A percentile compares a stretch with the other conserved stretches of the same genome.
These are phyloP conservation scores for Debaryomyces udenii DNA, from an alignment of 1,139 yeast genomes.

Conservation along the genomic window DNA sequence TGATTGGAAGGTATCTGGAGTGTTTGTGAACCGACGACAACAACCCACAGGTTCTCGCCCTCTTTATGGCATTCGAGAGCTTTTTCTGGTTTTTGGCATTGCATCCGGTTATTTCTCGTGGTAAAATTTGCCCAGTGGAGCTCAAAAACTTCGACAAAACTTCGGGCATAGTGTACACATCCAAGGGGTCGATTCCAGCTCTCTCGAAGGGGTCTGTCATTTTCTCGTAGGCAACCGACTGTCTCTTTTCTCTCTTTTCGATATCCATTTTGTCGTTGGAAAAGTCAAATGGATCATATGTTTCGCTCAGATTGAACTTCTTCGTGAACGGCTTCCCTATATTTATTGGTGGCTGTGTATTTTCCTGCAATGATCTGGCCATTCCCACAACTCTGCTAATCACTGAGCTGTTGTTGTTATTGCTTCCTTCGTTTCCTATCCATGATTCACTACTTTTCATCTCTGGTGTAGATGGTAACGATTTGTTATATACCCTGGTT, in stretches of 20 bases:
- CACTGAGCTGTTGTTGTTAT: constrained; percentile 15
- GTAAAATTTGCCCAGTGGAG: constrained; percentile 67
- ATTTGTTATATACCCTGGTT: constrained; percentile 10
- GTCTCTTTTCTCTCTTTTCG: constrained; percentile 30
- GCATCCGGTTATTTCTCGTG: constrained; percentile 70
- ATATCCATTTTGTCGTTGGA: constrained; percentile 55
- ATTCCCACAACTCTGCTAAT: constrained; percentile 28
- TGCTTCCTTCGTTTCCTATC: constrained; percentile 23
- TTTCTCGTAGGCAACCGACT: constrained; percentile 19
- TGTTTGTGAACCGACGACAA: constrained; percentile 65
- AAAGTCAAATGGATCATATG: constrained; percentile 78
- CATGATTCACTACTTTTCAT: constrained; percentile 37
- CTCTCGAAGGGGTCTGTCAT: constrained; percentile 50
- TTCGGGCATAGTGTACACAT: constrained; percentile 67
- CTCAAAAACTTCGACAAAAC: constrained; percentile 60
- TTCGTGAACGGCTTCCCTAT: constrained; percentile 35
- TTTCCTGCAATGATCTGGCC: constrained; percentile 31
- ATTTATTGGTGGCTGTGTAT: constrained; percentile 27
- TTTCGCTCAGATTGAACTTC: constrained; percentile 45
- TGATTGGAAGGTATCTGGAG: constrained; percentile 43
- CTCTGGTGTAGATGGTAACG: constrained; percentile 33
- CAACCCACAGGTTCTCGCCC: constrained; percentile 70
- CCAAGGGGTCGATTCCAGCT: constrained; percentile 63
- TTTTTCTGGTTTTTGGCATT: constrained; percentile 62
- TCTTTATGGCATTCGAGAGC: constrained; percentile 65